phyloP scores from a whole-genome alignment of 2,329 filamentous ascomycete genomes.

The Pezicula radicicola region DNA sequence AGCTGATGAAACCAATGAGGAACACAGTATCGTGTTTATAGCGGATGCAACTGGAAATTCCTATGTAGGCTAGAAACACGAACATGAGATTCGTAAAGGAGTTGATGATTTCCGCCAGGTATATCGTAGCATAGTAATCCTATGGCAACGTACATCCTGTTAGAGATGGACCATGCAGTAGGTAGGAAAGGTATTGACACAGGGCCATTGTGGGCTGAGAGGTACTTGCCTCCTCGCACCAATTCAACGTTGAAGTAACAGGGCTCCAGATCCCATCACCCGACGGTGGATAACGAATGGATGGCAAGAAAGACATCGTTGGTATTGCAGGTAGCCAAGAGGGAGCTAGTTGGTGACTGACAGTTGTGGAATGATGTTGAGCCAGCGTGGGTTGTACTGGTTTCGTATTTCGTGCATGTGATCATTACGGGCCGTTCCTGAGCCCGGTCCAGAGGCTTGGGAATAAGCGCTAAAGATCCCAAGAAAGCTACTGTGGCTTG shows the following conservation, averaged over 20 bases:
- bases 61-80: constrained; percentile 72
- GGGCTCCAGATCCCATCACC: constrained; percentile 18
- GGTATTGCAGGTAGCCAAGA: no score
- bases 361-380: no score
- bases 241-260: constrained; percentile 30
- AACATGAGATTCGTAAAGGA: constrained; percentile 82
- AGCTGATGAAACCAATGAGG: constrained; percentile 54
- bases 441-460: no score
- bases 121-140: constrained; percentile 74
- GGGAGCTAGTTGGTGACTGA: no score
- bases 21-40: constrained; percentile 77
- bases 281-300: constrained; percentile 4
- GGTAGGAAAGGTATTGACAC: no score
- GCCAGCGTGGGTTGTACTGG: no score
- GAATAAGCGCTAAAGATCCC: no score
- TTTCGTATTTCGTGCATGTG: no score
- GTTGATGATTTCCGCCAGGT: constrained; percentile 75
- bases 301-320: not conserved
- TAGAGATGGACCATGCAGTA: no score
- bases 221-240: constrained; percentile 67
- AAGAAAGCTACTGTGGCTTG: no score
- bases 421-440: no score
- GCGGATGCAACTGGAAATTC: constrained; percentile 68
- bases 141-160: constrained; percentile 30
- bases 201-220: not conserved